phyloP scores from a whole-genome alignment of 306 rosid genomes.

The Fragaria iinumae region DNA sequence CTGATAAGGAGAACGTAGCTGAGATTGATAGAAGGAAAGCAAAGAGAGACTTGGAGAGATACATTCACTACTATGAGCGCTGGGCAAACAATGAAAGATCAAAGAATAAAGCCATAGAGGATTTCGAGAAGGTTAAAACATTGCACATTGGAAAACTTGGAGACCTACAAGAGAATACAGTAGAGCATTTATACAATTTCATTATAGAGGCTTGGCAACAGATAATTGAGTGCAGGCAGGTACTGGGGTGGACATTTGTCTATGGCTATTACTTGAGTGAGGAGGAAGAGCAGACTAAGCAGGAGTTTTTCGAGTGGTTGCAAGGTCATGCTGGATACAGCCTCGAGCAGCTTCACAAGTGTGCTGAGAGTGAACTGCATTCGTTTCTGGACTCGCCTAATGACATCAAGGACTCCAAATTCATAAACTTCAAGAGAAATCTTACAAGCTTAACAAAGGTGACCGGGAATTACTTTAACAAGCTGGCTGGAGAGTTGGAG shows the following conservation, averaged over 20 bases:
- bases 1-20: background rate
- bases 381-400: background rate
- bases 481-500: background rate
- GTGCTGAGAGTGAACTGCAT: background rate
- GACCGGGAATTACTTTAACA: background rate
- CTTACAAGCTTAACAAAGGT: background rate
- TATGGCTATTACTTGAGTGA: background rate
- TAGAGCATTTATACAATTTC: background rate
- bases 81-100: background rate
- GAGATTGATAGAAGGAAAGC: background rate
- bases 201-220: conserved; percentile 1
- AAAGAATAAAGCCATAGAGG: background rate
- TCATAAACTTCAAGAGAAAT: background rate
- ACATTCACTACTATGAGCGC: background rate
- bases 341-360: background rate
- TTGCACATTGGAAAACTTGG: background rate
- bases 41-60: background rate
- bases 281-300: background rate
- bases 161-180: background rate
- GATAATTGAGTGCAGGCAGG: conserved; percentile 9
- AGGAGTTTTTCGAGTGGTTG: background rate
- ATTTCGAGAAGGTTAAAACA: background rate
- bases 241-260: conserved; percentile 1
- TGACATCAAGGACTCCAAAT: background rate
- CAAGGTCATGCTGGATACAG: background rate